A percentile compares a stretch with the other conserved stretches of the same genome.
These are phyloP conservation scores for Colletotrichum sp. DNA, from an alignment of 2,329 filamentous ascomycete species.

Conservation along the genomic window DNA sequence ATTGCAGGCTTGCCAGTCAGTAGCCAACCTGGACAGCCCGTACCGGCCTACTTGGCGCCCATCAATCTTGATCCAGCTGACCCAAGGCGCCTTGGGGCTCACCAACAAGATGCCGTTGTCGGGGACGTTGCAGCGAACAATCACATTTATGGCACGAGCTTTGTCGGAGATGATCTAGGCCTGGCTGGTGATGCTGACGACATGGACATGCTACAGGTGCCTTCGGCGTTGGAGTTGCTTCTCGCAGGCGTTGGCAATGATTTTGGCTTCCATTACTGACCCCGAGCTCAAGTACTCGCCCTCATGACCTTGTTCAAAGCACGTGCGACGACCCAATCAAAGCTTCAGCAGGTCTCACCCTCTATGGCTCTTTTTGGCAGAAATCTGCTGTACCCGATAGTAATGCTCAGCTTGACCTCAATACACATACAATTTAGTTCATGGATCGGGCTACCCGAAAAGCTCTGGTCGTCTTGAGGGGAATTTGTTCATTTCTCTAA, in stretches of 20 bases:
- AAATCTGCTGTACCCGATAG: neutral
- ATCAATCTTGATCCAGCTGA: neutral
- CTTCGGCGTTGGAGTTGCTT: slow-evolving; percentile 34
- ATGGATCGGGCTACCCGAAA: neutral
- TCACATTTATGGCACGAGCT: neutral
- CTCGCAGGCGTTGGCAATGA: slow-evolving; percentile 30
- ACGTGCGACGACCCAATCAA: neutral
- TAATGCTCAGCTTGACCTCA: neutral
- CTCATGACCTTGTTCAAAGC: neutral
- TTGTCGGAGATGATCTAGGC: slow-evolving; percentile 1
- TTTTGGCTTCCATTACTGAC: slow-evolving; percentile 1
- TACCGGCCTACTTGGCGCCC: neutral
- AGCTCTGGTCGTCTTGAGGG: neutral
- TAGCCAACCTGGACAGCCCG: neutral
- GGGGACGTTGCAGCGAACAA: neutral
- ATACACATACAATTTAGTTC: neutral
- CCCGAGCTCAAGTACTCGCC: neutral
- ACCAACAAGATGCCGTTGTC: neutral
- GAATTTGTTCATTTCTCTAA: neutral
- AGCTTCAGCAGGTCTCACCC: neutral
- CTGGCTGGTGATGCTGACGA: slow-evolving; percentile 15
- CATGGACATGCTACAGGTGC: slow-evolving; percentile 29
- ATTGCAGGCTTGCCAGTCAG: neutral
- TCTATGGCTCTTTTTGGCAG: neutral
- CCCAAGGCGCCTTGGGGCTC: neutral